A percentile compares a stretch with the other conserved stretches of the same genome.
Conservation (phyloP, 1,284 basidiomycete genomes). For the Cryptococcus hybrid region DNA sequence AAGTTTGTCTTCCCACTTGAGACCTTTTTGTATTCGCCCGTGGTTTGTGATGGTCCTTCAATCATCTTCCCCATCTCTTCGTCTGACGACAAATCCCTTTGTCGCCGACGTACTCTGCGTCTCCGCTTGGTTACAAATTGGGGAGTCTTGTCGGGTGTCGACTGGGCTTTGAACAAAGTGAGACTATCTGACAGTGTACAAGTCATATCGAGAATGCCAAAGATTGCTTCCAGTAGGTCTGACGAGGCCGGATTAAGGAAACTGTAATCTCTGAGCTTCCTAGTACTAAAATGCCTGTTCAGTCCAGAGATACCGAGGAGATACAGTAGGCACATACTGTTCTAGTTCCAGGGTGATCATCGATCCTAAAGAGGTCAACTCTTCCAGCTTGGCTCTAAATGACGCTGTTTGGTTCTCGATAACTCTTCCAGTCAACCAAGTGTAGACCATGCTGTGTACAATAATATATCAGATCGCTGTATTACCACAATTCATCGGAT, state of each 20-base stretch:
- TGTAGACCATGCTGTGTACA: conserved; percentile 61
- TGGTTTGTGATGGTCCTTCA: background rate
- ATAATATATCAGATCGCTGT: background rate
- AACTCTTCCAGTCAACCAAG: conserved; percentile 71
- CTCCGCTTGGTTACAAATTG: conserved; percentile 52
- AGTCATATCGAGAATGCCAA: conserved; percentile 69
- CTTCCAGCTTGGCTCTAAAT: conserved; percentile 56
- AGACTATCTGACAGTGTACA: conserved; percentile 66
- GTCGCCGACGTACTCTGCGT: conserved; percentile 57
- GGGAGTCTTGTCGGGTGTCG: background rate
- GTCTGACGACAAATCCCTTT: conserved; percentile 54
- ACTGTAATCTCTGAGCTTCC: conserved; percentile 62
- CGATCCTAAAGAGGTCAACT: conserved; percentile 66
- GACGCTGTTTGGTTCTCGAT: conserved; percentile 26
- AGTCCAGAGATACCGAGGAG: background rate
- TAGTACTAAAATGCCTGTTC: conserved; percentile 54
- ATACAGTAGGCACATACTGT: conserved; percentile 56
- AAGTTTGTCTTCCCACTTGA: background rate
- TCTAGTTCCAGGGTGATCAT: conserved; percentile 69
- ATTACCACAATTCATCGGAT: background rate
- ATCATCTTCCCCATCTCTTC: conserved; percentile 42
- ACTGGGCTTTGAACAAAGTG: conserved; percentile 50
- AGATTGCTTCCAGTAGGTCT: conserved; percentile 62
- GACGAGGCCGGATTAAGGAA: conserved; percentile 66
- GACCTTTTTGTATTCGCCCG: background rate